Percentiles rank a stretch among this genome's conserved stretches.
phyloP scores from a whole-genome alignment of 164 flowering plant genomes.

The Aristolochia fimbriata region DNA sequence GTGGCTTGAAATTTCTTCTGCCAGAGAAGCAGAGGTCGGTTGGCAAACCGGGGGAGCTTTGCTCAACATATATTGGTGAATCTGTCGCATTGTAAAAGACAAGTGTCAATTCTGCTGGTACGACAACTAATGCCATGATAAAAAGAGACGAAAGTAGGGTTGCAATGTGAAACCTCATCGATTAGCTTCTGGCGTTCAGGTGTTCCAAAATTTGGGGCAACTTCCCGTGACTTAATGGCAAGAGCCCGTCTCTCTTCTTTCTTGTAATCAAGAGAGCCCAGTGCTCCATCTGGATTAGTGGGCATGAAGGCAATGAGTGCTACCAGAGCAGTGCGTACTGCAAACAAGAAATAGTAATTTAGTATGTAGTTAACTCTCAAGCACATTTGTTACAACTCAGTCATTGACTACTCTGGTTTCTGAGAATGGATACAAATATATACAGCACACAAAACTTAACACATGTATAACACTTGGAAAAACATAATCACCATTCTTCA shows the following conservation, averaged over 20 bases:
- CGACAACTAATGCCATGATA: no score
- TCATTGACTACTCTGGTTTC: no score
- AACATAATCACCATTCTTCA: no score
- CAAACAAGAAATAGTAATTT: slow-evolving; percentile 1
- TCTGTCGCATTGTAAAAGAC: slow-evolving; percentile 25
- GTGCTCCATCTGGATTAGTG: slow-evolving; percentile 83
- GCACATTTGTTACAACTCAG: no score
- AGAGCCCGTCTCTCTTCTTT: slow-evolving; percentile 84
- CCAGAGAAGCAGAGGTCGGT: slow-evolving; percentile 14
- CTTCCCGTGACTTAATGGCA: slow-evolving; percentile 84
- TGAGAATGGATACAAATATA: no score
- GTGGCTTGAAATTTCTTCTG: slow-evolving; percentile 21
- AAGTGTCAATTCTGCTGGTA: neutral
- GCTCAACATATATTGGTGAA: slow-evolving; percentile 86
- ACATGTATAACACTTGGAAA: no score
- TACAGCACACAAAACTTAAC: no score
- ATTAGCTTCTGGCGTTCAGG: slow-evolving; percentile 82
- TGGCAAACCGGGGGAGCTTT: slow-evolving; percentile 74
- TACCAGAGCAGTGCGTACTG: slow-evolving; percentile 93
- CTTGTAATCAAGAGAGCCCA: slow-evolving; percentile 82
- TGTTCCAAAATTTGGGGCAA: slow-evolving; percentile 71
- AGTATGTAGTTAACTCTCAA: neutral
- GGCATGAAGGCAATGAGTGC: slow-evolving; percentile 99
- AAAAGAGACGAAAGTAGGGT: no score
- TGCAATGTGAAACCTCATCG: slow-evolving; percentile 53